A percentile compares a stretch with the other conserved stretches of the same genome.
Evolutionary conservation across 805 yeast species (phyloP).

Genomic region (Lipomyces sp.): DNA sequence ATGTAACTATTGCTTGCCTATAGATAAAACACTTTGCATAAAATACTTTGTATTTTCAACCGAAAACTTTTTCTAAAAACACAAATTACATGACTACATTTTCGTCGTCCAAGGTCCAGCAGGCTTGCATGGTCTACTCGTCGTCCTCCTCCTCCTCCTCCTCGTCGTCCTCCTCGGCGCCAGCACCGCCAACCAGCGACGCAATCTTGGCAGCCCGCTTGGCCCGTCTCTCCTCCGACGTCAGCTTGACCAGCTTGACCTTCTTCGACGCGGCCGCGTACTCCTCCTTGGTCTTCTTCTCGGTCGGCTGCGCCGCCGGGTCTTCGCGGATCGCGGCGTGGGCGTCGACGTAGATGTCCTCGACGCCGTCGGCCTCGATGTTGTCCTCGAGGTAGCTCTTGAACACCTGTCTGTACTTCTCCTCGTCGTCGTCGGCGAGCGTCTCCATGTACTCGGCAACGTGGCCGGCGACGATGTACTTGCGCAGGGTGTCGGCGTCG

Average conservation of each 20-base stretch:
- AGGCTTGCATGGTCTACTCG: neutral
- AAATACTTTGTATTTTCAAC: neutral
- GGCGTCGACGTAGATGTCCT: conserved; percentile 92
- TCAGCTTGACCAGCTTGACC: conserved; percentile 82
- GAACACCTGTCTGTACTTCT: conserved; percentile 95
- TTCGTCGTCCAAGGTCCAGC: too few species aligned
- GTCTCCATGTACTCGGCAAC: conserved; percentile 99
- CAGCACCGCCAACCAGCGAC: conserved; percentile 36
- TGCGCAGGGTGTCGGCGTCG: conserved; percentile 95
- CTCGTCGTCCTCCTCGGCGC: conserved; percentile 18
- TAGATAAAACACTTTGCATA: neutral
- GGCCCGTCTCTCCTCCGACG: conserved; percentile 87
- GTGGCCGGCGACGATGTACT: conserved; percentile 99
- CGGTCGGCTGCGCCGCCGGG: conserved; percentile 86
- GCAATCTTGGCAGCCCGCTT: conserved; percentile 91
- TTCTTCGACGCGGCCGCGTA: conserved; percentile 96
- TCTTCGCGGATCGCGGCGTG: conserved; percentile 95
- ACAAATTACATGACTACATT: too few species aligned
- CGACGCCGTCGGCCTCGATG: conserved; percentile 93
- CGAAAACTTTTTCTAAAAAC: neutral
- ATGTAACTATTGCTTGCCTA: too few species aligned
- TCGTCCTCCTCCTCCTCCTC: conserved; percentile 21
- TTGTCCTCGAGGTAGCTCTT: conserved; percentile 95
- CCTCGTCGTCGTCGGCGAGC: conserved; percentile 99
- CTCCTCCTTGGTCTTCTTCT: conserved; percentile 94